phyloP scores from a whole-genome alignment of 2,329 filamentous ascomycete species.

The Knufia petricola region DNA sequence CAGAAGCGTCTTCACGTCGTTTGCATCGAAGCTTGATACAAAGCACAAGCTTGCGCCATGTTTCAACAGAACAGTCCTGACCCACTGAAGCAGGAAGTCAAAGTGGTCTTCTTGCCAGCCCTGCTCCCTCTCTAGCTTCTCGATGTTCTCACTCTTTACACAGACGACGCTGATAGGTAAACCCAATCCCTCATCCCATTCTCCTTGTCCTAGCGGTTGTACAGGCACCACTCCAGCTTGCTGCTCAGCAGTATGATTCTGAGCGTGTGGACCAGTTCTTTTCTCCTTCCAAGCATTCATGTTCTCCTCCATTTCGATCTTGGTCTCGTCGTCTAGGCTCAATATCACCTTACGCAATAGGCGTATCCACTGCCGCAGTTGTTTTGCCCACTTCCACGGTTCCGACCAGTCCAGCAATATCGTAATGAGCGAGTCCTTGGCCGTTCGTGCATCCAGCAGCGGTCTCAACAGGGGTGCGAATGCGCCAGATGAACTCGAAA shows the following conservation, averaged over 20 bases:
- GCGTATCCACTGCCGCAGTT: slow-evolving; percentile 81
- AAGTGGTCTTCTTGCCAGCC: slow-evolving; percentile 96
- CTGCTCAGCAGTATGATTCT: slow-evolving; percentile 51
- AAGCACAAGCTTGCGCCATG: slow-evolving; percentile 83
- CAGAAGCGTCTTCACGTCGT: slow-evolving; percentile 66
- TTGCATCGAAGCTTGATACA: slow-evolving; percentile 65
- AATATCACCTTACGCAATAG: slow-evolving; percentile 68
- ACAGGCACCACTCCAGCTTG: slow-evolving; percentile 50
- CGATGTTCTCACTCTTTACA: slow-evolving; percentile 83
- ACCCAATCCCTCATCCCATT: slow-evolving; percentile 85
- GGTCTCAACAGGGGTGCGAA: slow-evolving; percentile 77
- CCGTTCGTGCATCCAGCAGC: slow-evolving; percentile 71
- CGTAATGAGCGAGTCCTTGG: slow-evolving; percentile 78
- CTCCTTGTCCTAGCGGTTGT: slow-evolving; percentile 66
- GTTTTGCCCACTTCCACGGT: slow-evolving; percentile 84
- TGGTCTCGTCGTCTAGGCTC: slow-evolving; percentile 64
- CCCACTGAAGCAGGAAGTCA: slow-evolving; percentile 85
- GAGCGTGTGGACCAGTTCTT: slow-evolving; percentile 43
- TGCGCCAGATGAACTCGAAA: slow-evolving; percentile 72
- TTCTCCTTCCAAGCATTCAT: slow-evolving; percentile 72
- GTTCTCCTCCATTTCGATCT: slow-evolving; percentile 75
- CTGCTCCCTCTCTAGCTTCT: slow-evolving; percentile 76
- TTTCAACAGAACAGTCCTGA: slow-evolving; percentile 81
- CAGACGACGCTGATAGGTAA: slow-evolving; percentile 89
- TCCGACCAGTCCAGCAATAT: slow-evolving; percentile 93